Conservation (phyloP, 1,284 basidiomycete species). For the Kalmanozyma brasiliensis region DNA sequence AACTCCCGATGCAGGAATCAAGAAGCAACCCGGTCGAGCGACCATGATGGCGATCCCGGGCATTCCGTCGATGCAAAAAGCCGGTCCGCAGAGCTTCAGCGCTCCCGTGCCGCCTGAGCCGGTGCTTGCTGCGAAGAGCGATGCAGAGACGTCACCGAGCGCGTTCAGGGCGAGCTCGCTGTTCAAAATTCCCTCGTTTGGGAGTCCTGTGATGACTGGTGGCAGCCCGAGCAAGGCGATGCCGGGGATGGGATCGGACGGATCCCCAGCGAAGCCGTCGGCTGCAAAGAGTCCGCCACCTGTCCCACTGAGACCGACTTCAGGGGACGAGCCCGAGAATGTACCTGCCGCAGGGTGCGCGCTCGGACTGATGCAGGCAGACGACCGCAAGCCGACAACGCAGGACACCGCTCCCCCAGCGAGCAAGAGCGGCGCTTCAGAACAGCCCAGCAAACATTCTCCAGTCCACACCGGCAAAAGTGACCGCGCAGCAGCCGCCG, state of each 20-base stretch:
- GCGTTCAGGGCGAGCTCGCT: slow-evolving; percentile 31
- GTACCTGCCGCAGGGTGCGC: neutral
- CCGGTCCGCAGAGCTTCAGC: slow-evolving; percentile 55
- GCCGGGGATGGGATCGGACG: neutral
- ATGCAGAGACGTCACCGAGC: slow-evolving; percentile 27
- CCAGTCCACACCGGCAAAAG: too few species aligned
- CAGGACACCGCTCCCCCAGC: too few species aligned
- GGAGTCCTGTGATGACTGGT: slow-evolving; percentile 21
- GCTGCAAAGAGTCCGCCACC: slow-evolving; percentile 3
- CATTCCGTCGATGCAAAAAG: slow-evolving; percentile 56
- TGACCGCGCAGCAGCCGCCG: neutral
- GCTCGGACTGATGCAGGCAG: slow-evolving; percentile 26
- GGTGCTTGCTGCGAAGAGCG: slow-evolving; percentile 1
- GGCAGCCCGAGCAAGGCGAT: neutral
- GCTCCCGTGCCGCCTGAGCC: slow-evolving; percentile 34
- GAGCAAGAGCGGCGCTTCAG: neutral
- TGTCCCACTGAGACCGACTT: slow-evolving; percentile 7
- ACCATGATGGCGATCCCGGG: slow-evolving; percentile 63
- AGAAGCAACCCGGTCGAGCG: slow-evolving; percentile 54
- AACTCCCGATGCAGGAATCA: slow-evolving; percentile 36
- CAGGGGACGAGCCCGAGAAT: too few species aligned
- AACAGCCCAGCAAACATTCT: too few species aligned
- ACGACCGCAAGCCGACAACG: neutral
- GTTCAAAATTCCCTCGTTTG: slow-evolving; percentile 47
- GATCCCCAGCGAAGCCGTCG: neutral